These are phyloP conservation scores for Pythium aquatile DNA, from an alignment of 352 stramenopile genomes.

Conservation along the genomic window DNA sequence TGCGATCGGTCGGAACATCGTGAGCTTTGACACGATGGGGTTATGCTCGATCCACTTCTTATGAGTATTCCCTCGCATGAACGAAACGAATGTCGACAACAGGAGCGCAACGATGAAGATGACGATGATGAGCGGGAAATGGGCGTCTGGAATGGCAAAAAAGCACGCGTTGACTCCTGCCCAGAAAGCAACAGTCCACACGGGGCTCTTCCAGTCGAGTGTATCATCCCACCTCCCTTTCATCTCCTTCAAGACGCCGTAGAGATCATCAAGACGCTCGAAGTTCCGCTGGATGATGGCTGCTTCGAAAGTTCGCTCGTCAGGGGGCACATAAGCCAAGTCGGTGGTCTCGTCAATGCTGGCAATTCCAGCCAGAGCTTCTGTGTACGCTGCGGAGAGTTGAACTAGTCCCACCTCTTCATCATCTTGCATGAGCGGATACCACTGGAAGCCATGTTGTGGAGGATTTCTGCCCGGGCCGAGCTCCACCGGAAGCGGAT, in stretches of 20 bases:
- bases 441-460: conserved; percentile 27
- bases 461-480: conserved; percentile 26
- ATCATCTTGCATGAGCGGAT: conserved; percentile 25
- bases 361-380: conserved; percentile 29
- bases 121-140: conserved; percentile 18
- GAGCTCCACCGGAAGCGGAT: conserved; percentile 18
- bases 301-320: conserved; percentile 35
- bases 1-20: conserved; percentile 32
- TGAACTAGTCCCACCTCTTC: conserved; percentile 35
- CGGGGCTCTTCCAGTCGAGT: conserved; percentile 35
- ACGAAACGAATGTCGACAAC: conserved; percentile 18
- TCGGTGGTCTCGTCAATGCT: conserved; percentile 23
- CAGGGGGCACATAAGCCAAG: conserved; percentile 24
- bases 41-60: conserved; percentile 31
- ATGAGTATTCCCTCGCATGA: conserved; percentile 24
- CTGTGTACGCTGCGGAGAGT: conserved; percentile 26
- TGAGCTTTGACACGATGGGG: conserved; percentile 17
- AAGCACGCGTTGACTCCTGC: conserved; percentile 18
- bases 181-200: conserved; percentile 26
- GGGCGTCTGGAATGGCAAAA: conserved; percentile 19
- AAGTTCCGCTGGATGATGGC: conserved; percentile 37
- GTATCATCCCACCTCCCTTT: conserved; percentile 23
- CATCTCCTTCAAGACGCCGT: conserved; percentile 18
- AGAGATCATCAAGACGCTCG: conserved; percentile 36
- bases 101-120: conserved; percentile 4